Percentiles rank a stretch among this genome's conserved stretches.
phyloP scores from a whole-genome alignment of 2,329 filamentous ascomycete species.

The Ceratocystis alfenasii region DNA sequence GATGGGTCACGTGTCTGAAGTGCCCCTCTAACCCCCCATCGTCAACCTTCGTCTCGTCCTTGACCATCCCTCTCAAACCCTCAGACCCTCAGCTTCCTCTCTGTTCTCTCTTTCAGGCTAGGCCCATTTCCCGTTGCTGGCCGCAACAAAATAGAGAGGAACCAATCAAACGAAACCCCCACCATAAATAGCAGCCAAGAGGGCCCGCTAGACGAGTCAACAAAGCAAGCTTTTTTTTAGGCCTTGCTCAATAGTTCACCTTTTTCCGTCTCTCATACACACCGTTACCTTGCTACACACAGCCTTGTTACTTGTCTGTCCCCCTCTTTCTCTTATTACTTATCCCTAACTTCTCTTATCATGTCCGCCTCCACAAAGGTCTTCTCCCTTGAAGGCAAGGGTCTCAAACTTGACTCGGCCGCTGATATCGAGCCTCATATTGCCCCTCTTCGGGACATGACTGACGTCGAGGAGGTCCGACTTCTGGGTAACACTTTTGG shows the following conservation, averaged over 20 bases:
- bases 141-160: constrained; percentile 8
- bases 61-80: no score
- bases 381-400: constrained; percentile 85
- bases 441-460: constrained; percentile 55
- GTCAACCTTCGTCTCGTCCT: not conserved
- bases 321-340: not conserved
- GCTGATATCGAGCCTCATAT: constrained; percentile 80
- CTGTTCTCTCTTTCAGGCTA: not conserved
- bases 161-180: not conserved
- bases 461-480: constrained; percentile 71
- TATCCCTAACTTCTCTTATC: not conserved
- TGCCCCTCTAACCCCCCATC: not conserved
- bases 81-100: not conserved
- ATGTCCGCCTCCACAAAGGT: constrained; percentile 48
- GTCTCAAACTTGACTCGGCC: constrained; percentile 81
- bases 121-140: not conserved
- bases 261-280: not conserved
- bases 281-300: not conserved
- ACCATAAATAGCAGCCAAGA: not conserved
- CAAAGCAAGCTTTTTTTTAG: not conserved
- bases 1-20: no score
- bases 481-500: constrained; percentile 88
- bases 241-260: not conserved
- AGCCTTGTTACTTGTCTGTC: not conserved
- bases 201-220: not conserved